A percentile compares a stretch with the other conserved stretches of the same genome.
Conservation (phyloP, 495 filamentous ascomycete species). For the Chlorociboria aeruginascens region DNA sequence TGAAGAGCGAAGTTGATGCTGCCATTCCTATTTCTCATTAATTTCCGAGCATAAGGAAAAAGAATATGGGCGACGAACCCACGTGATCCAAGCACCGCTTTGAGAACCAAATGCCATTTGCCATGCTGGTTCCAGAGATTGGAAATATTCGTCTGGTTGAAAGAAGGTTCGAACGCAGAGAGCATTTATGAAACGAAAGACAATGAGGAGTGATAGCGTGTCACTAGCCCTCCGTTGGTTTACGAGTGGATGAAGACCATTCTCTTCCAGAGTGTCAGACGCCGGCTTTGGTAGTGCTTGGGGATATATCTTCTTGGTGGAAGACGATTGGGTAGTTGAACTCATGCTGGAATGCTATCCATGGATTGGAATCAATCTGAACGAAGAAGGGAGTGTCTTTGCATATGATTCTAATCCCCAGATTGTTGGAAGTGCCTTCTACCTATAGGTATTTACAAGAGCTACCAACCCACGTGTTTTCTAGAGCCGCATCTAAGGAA, state of each 20-base stretch:
- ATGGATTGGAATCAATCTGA: background rate
- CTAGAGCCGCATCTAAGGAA: no score
- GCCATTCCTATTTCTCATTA: conserved; percentile 67
- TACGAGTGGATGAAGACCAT: conserved; percentile 10
- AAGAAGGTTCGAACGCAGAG: conserved; percentile 85
- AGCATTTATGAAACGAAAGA: conserved; percentile 77
- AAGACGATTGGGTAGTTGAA: background rate
- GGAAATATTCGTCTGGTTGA: conserved; percentile 98
- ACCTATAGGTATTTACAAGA: no score
- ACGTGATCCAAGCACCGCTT: conserved; percentile 88
- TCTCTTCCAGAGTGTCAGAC: conserved; percentile 1
- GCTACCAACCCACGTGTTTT: background rate
- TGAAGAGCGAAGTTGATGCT: conserved; percentile 80
- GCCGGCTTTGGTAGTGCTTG: background rate
- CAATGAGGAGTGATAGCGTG: conserved; percentile 52
- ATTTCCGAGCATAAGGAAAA: background rate
- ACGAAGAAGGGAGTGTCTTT: background rate
- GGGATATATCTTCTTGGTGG: background rate
- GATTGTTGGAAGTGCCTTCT: no score
- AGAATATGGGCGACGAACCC: conserved; percentile 41
- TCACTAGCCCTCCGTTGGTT: conserved; percentile 20
- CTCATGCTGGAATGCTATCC: background rate
- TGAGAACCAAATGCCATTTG: conserved; percentile 65
- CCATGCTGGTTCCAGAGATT: conserved; percentile 94
- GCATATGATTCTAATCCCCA: no score